Percentiles rank a stretch among this genome's conserved stretches.
phyloP scores from a whole-genome alignment of 352 stramenopile species.

The Blastocystis hominis region DNA sequence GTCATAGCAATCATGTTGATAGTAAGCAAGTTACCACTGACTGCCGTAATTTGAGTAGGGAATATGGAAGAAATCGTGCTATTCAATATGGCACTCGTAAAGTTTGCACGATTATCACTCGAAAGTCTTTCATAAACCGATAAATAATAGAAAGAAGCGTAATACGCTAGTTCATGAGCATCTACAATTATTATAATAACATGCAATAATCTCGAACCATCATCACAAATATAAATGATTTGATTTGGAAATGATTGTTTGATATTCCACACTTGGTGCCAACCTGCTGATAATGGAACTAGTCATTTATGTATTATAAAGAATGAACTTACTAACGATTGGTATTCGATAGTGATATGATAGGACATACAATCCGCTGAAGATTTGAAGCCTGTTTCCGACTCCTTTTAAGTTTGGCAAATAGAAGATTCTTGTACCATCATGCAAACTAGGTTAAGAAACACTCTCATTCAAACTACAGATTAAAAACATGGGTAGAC shows the following conservation, averaged over 20 bases:
- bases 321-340: not conserved
- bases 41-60: not conserved
- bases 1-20: not conserved
- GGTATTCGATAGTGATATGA: not conserved
- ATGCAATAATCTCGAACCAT: not conserved
- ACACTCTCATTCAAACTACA: no score
- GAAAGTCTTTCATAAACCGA: not conserved
- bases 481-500: no score
- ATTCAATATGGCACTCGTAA: not conserved
- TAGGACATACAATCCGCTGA: not conserved
- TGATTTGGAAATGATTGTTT: not conserved
- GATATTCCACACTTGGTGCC: not conserved
- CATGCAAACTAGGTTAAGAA: no score
- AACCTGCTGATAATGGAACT: not conserved
- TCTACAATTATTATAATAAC: not conserved
- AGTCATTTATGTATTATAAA: not conserved
- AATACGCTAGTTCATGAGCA: not conserved
- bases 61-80: not conserved
- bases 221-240: not conserved
- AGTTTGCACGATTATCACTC: not conserved
- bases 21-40: not conserved
- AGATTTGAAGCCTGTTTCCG: not conserved
- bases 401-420: no score
- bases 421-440: no score
- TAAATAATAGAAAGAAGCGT: not conserved